Conservation (phyloP, 805 yeast genomes). For the Huiozyma sinensis region DNA sequence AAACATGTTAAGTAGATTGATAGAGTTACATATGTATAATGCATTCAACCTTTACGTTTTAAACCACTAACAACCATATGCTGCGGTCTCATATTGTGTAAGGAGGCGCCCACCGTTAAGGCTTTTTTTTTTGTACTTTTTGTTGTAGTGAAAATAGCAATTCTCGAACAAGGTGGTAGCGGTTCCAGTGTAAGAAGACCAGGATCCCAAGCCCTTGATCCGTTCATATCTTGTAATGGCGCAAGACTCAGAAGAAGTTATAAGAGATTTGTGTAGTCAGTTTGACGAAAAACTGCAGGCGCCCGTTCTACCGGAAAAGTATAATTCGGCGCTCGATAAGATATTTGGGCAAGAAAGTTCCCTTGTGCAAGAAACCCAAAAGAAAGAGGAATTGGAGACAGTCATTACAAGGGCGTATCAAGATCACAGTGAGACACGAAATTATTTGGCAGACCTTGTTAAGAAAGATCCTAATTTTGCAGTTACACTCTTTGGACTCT, state of each 20-base stretch:
- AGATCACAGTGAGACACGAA: slow-evolving; percentile 19
- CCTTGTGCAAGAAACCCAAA: neutral
- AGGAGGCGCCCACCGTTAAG: too few relatives aligned
- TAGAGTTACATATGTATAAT: neutral
- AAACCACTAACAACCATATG: too few relatives aligned
- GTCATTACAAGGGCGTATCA: slow-evolving; percentile 19
- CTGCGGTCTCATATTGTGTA: too few relatives aligned
- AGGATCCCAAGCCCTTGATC: too few relatives aligned
- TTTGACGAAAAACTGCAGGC: slow-evolving; percentile 10
- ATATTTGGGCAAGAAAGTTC: slow-evolving; percentile 6
- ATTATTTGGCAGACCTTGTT: slow-evolving; percentile 9
- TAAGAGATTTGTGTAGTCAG: slow-evolving; percentile 4
- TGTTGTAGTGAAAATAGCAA: too few relatives aligned
- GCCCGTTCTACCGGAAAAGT: slow-evolving; percentile 8
- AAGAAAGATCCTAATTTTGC: slow-evolving; percentile 9
- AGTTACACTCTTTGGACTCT: slow-evolving; percentile 13
- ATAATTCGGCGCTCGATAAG: slow-evolving; percentile 11
- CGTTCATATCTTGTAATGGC: too few relatives aligned
- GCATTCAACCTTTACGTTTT: too few relatives aligned
- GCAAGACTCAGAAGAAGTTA: too few relatives aligned
- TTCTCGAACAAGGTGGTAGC: too few relatives aligned
- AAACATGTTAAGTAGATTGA: neutral
- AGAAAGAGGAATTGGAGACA: slow-evolving; percentile 10
- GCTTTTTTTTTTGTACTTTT: too few relatives aligned
- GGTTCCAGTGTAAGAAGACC: too few relatives aligned